A percentile compares a stretch with the other conserved stretches of the same genome.
Conservation (phyloP, 139 green algal species). For the Gonium pectorale region DNA sequence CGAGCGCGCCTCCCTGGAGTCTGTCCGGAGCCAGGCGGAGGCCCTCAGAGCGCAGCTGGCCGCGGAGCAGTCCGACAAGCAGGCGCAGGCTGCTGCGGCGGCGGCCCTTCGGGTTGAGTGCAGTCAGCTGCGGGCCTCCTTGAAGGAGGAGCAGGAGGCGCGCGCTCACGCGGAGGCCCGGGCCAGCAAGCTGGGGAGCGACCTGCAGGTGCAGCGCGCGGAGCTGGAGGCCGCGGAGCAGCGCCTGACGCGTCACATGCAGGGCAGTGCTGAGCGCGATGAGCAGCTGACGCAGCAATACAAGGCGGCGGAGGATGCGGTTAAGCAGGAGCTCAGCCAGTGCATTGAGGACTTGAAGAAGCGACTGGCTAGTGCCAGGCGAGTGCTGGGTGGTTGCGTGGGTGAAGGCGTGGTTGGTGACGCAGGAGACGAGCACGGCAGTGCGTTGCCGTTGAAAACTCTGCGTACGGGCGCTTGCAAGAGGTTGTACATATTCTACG, state of each 20-base stretch:
- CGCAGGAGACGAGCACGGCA: too few species aligned
- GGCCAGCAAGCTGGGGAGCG: not conserved
- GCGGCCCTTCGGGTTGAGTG: slow-evolving; percentile 14
- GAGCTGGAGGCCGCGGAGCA: slow-evolving; percentile 23
- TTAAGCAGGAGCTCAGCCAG: slow-evolving; percentile 17
- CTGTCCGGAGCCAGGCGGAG: not conserved
- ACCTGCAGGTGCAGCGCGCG: not conserved
- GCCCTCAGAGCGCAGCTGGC: slow-evolving; percentile 4
- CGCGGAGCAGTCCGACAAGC: not conserved
- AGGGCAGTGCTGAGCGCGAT: not conserved
- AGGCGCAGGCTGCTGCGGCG: not conserved
- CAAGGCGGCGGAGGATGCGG: slow-evolving; percentile 17
- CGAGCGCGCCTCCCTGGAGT: not conserved
- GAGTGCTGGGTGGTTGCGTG: not conserved
- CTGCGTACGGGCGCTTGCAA: too few species aligned
- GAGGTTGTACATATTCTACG: too few species aligned
- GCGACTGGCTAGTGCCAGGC: not conserved
- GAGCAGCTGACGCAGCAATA: slow-evolving; percentile 40
- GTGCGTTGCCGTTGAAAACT: too few species aligned
- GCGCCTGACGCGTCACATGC: not conserved
- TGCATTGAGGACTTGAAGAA: slow-evolving; percentile 38
- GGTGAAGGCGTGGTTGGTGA: too few species aligned
- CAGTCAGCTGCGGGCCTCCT: not conserved
- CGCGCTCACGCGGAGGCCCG: slow-evolving; percentile 16
- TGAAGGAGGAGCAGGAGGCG: slow-evolving; percentile 7